A percentile compares a stretch with the other conserved stretches of the same genome.
Evolutionary conservation across 2,329 filamentous ascomycete genomes (phyloP).

Genomic region (Scedosporium aurantiacum): DNA sequence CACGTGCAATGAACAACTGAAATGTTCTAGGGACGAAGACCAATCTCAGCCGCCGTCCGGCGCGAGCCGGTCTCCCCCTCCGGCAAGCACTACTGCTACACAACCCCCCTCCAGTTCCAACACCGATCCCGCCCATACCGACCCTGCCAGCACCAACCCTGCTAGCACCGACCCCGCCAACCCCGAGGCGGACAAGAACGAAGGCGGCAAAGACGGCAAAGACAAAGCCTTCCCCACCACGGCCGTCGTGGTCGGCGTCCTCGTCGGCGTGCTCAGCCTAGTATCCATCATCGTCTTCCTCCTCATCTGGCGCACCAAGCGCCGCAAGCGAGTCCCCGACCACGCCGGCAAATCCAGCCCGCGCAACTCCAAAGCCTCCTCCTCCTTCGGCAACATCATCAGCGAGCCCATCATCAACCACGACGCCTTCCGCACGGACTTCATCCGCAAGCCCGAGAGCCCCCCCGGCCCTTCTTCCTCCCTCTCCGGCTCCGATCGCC

Average conservation of each 20-base stretch:
- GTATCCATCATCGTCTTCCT: constrained; percentile 27
- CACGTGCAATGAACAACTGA: constrained; percentile 34
- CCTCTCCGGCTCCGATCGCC: constrained; percentile 2
- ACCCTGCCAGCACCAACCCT: too few relatives aligned
- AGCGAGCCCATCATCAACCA: constrained; percentile 42
- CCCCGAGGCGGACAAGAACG: background rate
- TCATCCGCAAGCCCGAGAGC: constrained; percentile 30
- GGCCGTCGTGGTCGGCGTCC: constrained; percentile 34
- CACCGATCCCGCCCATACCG: background rate
- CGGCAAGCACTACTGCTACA: constrained; percentile 9
- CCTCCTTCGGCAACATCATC: constrained; percentile 34
- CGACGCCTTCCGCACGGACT: constrained; percentile 38
- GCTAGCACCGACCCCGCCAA: background rate
- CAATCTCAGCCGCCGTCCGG: constrained; percentile 30
- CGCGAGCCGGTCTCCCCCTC: constrained; percentile 14
- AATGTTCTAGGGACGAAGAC: constrained; percentile 42
- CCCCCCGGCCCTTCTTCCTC: constrained; percentile 5
- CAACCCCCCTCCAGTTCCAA: background rate
- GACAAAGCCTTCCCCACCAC: constrained; percentile 14
- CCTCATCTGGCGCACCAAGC: constrained; percentile 21
- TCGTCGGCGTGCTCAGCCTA: constrained; percentile 33
- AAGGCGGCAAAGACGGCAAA: background rate
- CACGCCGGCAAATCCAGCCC: constrained; percentile 6
- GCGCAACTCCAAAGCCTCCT: constrained; percentile 20
- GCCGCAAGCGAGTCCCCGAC: constrained; percentile 3